phyloP scores from a whole-genome alignment of 1,284 basidiomycete genomes.

The Erythrobasidium hasegawianum region DNA sequence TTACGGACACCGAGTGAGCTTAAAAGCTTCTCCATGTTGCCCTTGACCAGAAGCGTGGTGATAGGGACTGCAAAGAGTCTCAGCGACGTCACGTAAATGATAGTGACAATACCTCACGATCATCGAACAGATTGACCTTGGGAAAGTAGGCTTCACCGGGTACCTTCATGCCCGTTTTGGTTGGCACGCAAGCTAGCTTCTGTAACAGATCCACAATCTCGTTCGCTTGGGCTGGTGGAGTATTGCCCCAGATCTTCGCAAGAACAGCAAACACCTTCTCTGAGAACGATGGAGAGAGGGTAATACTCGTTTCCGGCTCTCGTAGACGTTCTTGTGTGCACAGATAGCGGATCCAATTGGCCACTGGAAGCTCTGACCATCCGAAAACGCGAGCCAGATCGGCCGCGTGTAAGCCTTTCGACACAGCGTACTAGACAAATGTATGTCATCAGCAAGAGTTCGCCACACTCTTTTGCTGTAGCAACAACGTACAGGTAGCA shows the following conservation, averaged over 20 bases:
- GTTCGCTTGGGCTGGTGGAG: slow-evolving; percentile 60
- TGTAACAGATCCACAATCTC: slow-evolving; percentile 61
- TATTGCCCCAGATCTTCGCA: slow-evolving; percentile 69
- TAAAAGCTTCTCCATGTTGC: slow-evolving; percentile 71
- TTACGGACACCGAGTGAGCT: slow-evolving; percentile 76
- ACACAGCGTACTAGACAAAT: slow-evolving; percentile 55
- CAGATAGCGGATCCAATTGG: slow-evolving; percentile 73
- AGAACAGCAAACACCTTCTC: slow-evolving; percentile 74
- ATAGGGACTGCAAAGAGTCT: slow-evolving; percentile 52
- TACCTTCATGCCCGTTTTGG: slow-evolving; percentile 47
- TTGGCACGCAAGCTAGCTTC: slow-evolving; percentile 64
- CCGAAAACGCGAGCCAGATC: slow-evolving; percentile 52
- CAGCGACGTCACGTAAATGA: neutral
- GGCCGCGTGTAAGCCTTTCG: slow-evolving; percentile 55
- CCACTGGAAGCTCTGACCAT: slow-evolving; percentile 74
- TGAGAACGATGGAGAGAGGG: slow-evolving; percentile 67
- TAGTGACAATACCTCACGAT: slow-evolving; percentile 51
- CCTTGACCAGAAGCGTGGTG: slow-evolving; percentile 73
- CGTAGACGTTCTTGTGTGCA: slow-evolving; percentile 55
- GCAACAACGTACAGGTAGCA: slow-evolving; percentile 61
- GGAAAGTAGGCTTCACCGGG: slow-evolving; percentile 82
- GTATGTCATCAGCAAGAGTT: neutral
- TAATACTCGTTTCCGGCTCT: slow-evolving; percentile 63
- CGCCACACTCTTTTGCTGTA: too few relatives aligned
- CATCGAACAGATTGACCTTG: slow-evolving; percentile 80